These are phyloP conservation scores for Blastobotrys serpentis DNA, from an alignment of 1,139 yeast species.

Conservation along the genomic window DNA sequence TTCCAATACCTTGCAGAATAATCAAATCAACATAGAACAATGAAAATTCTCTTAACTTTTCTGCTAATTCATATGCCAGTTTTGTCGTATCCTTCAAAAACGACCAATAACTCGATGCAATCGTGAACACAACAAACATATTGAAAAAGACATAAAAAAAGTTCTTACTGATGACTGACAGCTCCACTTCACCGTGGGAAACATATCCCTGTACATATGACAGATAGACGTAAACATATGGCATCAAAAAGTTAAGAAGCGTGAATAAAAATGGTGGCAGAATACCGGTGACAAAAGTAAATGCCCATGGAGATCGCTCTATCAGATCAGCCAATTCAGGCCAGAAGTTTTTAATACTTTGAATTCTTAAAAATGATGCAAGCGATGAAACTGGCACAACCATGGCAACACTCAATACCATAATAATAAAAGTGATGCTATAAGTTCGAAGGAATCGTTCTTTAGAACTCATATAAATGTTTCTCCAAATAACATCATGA, in stretches of 20 bases:
- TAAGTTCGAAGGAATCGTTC: constrained; percentile 61
- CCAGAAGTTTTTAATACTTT: constrained; percentile 66
- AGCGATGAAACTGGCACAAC: constrained; percentile 72
- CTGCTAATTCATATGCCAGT: constrained; percentile 75
- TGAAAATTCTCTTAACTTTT: constrained; percentile 65
- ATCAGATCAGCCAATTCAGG: constrained; percentile 69
- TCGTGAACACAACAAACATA: constrained; percentile 77
- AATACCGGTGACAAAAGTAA: constrained; percentile 71
- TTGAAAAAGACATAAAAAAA: constrained; percentile 82
- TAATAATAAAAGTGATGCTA: constrained; percentile 60
- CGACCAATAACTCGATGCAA: constrained; percentile 65
- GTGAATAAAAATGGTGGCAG: constrained; percentile 77
- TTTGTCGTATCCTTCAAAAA: constrained; percentile 72
- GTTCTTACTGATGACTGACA: constrained; percentile 75
- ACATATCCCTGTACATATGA: constrained; percentile 72
- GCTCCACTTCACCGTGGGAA: constrained; percentile 77
- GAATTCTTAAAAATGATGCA: constrained; percentile 67
- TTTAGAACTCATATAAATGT: constrained; percentile 57
- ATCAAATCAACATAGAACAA: constrained; percentile 81
- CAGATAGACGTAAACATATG: constrained; percentile 71
- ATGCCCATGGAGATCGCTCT: constrained; percentile 54
- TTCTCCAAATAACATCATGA: constrained; percentile 79
- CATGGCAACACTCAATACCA: constrained; percentile 62
- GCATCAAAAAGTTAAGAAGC: constrained; percentile 66
- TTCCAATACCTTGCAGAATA: constrained; percentile 77